phyloP scores from a whole-genome alignment of 805 yeast species.

The Ogataea paraovalis region DNA sequence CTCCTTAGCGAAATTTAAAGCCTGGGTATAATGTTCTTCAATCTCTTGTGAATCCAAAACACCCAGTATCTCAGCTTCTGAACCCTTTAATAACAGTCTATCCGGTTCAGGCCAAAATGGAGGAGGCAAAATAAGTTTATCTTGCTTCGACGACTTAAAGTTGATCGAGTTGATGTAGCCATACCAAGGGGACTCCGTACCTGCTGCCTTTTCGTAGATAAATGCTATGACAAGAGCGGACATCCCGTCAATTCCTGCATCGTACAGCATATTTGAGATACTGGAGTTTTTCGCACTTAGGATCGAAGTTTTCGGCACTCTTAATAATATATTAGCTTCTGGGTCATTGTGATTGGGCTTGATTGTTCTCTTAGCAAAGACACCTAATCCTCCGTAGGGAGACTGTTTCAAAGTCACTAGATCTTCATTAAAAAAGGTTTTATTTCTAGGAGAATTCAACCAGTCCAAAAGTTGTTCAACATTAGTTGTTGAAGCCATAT shows the following conservation, averaged over 20 bases:
- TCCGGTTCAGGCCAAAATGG: conserved; percentile 58
- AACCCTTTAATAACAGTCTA: conserved; percentile 46
- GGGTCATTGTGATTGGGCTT: conserved; percentile 30
- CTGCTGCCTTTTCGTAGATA: conserved; percentile 62
- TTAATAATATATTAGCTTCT: conserved; percentile 36
- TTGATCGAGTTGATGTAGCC: conserved; percentile 56
- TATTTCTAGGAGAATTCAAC: conserved; percentile 43
- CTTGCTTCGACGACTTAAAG: conserved; percentile 25
- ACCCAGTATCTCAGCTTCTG: conserved; percentile 60
- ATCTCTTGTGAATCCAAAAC: conserved; percentile 49
- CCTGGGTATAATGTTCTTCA: conserved; percentile 35
- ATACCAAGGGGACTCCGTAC: conserved; percentile 76
- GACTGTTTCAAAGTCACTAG: conserved; percentile 44
- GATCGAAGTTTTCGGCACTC: conserved; percentile 59
- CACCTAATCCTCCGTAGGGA: conserved; percentile 65
- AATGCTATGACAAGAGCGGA: conserved; percentile 63
- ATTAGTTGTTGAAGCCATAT: conserved; percentile 31
- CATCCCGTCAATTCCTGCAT: conserved; percentile 58
- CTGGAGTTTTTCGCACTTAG: conserved; percentile 56
- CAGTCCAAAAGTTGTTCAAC: conserved; percentile 40
- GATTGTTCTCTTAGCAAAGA: conserved; percentile 51
- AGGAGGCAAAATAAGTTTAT: conserved; percentile 47
- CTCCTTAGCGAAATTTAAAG: conserved; percentile 38
- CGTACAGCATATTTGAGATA: conserved; percentile 64
- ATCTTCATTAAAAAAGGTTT: conserved; percentile 51